Percentiles rank a stretch among this genome's conserved stretches.
Conservation (phyloP, 805 yeast genomes). For the Candida patagonica region DNA sequence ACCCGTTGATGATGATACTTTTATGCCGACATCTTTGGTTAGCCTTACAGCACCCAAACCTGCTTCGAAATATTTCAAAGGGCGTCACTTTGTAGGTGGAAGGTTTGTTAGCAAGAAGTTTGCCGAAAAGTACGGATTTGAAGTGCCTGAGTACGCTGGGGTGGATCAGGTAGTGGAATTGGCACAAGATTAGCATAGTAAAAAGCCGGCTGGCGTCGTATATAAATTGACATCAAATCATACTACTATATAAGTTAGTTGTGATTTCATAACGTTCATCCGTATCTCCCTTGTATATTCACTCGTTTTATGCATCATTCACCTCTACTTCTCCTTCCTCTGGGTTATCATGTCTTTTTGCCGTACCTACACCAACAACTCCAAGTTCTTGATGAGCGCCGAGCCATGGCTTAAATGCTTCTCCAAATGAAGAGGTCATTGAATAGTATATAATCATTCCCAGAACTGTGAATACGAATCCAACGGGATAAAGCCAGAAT, state of each 20-base stretch:
- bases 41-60: constrained; percentile 94
- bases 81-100: constrained; percentile 81
- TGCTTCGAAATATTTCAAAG: constrained; percentile 49
- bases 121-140: constrained; percentile 66
- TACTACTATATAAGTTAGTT: no score
- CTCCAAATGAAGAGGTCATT: constrained; percentile 29
- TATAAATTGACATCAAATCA: no score
- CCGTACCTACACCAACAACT: constrained; percentile 25
- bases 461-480: constrained; percentile 34
- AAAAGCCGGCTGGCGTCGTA: no score
- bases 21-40: constrained; percentile 60
- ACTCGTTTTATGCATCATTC: background rate
- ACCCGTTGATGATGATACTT: constrained; percentile 38
- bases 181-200: no score
- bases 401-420: constrained; percentile 37
- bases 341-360: constrained; percentile 11
- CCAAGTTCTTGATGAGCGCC: constrained; percentile 23
- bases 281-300: no score
- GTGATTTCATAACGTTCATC: no score
- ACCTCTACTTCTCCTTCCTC: background rate
- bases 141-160: constrained; percentile 50
- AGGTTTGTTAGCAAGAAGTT: constrained; percentile 62
- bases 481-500: constrained; percentile 39
- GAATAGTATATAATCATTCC: constrained; percentile 35
- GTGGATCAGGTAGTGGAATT: constrained; percentile 49